phyloP scores from a whole-genome alignment of 495 filamentous ascomycete genomes.

The Cryomyces antarcticus region DNA sequence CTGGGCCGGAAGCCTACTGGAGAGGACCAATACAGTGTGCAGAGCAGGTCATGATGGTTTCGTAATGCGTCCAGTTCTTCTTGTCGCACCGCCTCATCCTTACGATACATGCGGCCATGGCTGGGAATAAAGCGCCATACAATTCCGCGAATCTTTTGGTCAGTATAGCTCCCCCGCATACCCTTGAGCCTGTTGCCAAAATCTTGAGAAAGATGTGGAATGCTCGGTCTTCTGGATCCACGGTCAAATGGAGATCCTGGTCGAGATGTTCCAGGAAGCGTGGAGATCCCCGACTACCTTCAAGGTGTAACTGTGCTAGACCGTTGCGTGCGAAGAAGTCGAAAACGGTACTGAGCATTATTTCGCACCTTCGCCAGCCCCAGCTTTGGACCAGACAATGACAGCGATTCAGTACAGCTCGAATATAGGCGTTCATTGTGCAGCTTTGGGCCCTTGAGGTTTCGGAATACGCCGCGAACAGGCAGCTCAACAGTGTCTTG shows the following conservation, averaged over 20 bases:
- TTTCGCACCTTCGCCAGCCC: slow-evolving; percentile 70
- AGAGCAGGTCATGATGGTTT: slow-evolving; percentile 87
- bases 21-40: slow-evolving; percentile 71
- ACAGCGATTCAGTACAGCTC: slow-evolving; percentile 52
- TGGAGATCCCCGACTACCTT: slow-evolving; percentile 57
- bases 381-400: slow-evolving; percentile 58
- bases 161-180: slow-evolving; percentile 33
- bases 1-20: slow-evolving; percentile 50
- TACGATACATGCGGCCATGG: slow-evolving; percentile 68
- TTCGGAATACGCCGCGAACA: slow-evolving; percentile 39
- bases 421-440: slow-evolving; percentile 65
- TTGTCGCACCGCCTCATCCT: slow-evolving; percentile 52
- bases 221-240: slow-evolving; percentile 52
- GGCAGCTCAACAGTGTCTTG: slow-evolving; percentile 40
- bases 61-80: slow-evolving; percentile 67
- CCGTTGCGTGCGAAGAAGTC: slow-evolving; percentile 73
- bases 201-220: slow-evolving; percentile 91
- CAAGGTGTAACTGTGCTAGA: slow-evolving; percentile 53
- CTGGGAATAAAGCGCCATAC: slow-evolving; percentile 71
- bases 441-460: slow-evolving; percentile 32
- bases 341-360: slow-evolving; percentile 61
- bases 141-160: slow-evolving; percentile 57
- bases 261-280: slow-evolving; percentile 58
- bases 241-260: slow-evolving; percentile 34
- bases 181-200: slow-evolving; percentile 45